phyloP scores from a whole-genome alignment of 768 basidiomycete genomes.

The Xerocomellus chrysenteron region DNA sequence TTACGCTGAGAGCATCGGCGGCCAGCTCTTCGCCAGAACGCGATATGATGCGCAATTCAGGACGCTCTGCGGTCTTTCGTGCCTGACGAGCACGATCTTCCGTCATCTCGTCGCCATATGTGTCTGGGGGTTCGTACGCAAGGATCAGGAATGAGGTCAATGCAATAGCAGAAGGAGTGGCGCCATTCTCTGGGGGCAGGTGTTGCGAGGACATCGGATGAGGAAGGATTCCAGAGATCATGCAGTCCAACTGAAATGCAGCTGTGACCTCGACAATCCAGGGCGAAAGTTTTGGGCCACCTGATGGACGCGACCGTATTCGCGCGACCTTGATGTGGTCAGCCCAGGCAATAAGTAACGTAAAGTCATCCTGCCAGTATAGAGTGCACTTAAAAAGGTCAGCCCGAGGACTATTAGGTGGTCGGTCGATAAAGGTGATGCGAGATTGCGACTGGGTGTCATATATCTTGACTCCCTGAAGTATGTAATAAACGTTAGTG shows the following conservation, averaged over 20 bases:
- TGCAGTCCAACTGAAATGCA: conserved; percentile 90
- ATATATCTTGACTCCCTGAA: conserved; percentile 90
- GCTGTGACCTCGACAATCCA: conserved; percentile 85
- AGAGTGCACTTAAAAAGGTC: conserved; percentile 94
- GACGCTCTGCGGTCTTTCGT: conserved; percentile 84
- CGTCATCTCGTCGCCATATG: conserved; percentile 61
- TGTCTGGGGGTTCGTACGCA: conserved; percentile 82
- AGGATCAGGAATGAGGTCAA: conserved; percentile 82
- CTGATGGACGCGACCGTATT: conserved; percentile 59
- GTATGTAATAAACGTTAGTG: not conserved
- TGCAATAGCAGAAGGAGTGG: conserved; percentile 27
- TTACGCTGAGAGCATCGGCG: conserved; percentile 77
- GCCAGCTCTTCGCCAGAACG: conserved; percentile 85
- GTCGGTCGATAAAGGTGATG: conserved; percentile 84
- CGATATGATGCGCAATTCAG: conserved; percentile 90
- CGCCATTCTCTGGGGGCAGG: conserved; percentile 15
- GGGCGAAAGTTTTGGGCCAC: conserved; percentile 51
- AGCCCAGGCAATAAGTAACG: conserved; percentile 91
- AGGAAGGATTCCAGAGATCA: conserved; percentile 88
- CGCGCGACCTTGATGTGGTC: conserved; percentile 89
- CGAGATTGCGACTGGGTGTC: conserved; percentile 75
- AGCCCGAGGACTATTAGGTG: conserved; percentile 79
- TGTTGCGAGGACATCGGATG: conserved; percentile 49
- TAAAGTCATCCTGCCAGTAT: conserved; percentile 89
- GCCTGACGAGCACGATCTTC: conserved; percentile 72